These are phyloP conservation scores for Isabelozyma pseudorhagii DNA, from an alignment of 805 yeast genomes.

Conservation along the genomic window DNA sequence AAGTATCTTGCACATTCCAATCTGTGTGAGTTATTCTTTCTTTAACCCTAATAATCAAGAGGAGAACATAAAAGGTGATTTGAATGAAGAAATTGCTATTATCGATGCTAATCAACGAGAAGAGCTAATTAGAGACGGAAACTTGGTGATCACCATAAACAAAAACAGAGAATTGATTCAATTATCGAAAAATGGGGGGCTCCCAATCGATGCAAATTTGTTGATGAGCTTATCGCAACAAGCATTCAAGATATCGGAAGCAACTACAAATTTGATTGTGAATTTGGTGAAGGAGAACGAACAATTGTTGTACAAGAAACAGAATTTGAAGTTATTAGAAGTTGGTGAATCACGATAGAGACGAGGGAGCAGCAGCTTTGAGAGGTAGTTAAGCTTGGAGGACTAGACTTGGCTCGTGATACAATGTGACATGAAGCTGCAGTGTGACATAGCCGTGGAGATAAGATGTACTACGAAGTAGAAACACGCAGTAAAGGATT, in stretches of 20 bases:
- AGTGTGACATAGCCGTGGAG: too few relatives aligned
- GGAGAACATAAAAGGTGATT: constrained; percentile 67
- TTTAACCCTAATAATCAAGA: constrained; percentile 66
- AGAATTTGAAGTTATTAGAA: constrained; percentile 30
- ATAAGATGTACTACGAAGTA: too few relatives aligned
- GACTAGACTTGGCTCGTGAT: too few relatives aligned
- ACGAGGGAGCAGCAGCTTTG: too few relatives aligned
- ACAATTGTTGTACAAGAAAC: constrained; percentile 37
- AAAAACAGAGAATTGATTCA: constrained; percentile 91
- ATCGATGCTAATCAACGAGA: constrained; percentile 78
- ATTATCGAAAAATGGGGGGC: constrained; percentile 84
- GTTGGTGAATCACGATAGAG: constrained; percentile 30
- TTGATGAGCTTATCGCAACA: constrained; percentile 65
- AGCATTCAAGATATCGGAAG: constrained; percentile 63
- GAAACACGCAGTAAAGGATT: not conserved
- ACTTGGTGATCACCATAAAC: constrained; percentile 80
- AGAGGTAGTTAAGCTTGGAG: too few relatives aligned
- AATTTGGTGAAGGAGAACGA: constrained; percentile 54
- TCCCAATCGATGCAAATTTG: constrained; percentile 69
- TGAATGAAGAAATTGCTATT: constrained; percentile 55
- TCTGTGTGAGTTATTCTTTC: constrained; percentile 86
- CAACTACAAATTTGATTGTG: constrained; percentile 62
- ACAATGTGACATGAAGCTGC: too few relatives aligned
- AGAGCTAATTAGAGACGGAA: constrained; percentile 73
- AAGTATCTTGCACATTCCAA: constrained; percentile 83